A percentile compares a stretch with the other conserved stretches of the same genome.
These are phyloP conservation scores for Corymbia citriodora DNA, from an alignment of 441 rosid species.

Conservation along the genomic window DNA sequence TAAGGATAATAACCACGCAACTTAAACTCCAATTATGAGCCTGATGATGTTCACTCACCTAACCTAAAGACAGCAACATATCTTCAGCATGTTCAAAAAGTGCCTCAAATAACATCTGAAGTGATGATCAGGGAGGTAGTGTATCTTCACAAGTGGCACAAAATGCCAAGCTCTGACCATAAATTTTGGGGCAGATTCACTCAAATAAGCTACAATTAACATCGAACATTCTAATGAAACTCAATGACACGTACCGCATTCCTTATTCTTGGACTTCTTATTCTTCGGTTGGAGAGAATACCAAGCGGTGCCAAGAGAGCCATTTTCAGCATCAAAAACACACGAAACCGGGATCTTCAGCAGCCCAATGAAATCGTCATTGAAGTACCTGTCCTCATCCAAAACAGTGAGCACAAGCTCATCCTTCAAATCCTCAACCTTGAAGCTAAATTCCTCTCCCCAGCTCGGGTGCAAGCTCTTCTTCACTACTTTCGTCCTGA, in stretches of 20 bases:
- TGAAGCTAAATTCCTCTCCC: conserved; percentile 84
- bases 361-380: conserved; percentile 78
- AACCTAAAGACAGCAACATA: background rate
- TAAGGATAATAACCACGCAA: background rate
- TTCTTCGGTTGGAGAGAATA: conserved; percentile 68
- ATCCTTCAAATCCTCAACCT: conserved; percentile 89
- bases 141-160: background rate
- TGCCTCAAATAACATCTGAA: background rate
- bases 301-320: conserved; percentile 80
- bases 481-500: conserved; percentile 78
- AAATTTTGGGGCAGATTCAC: background rate
- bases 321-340: conserved; percentile 71
- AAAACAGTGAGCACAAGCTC: conserved; percentile 69
- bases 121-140: background rate
- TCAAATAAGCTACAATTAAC: background rate
- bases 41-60: background rate
- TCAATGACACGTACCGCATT: conserved; percentile 50
- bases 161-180: background rate
- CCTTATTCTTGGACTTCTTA: conserved; percentile 70
- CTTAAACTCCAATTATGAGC: background rate
- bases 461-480: conserved; percentile 82
- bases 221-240: background rate
- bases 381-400: conserved; percentile 91
- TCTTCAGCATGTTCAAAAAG: background rate
- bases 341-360: conserved; percentile 53